Percentiles rank a stretch among this genome's conserved stretches.
Evolutionary conservation across 2,329 filamentous ascomycete genomes (phyloP).

Genomic region (Alternaria novae-zelandiae): DNA sequence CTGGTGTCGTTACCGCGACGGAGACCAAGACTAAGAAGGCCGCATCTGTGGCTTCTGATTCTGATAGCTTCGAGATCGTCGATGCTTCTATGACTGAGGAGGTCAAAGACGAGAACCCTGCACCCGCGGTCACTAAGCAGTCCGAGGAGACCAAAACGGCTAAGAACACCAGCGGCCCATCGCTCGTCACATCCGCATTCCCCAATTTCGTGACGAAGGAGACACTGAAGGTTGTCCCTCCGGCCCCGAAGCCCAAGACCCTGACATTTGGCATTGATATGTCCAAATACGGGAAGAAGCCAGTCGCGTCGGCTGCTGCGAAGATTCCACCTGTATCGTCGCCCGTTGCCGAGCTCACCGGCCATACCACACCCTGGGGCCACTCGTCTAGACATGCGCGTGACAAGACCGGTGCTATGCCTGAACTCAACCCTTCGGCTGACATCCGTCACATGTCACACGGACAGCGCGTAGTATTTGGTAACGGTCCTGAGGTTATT

Average conservation of each 20-base stretch:
- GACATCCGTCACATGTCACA: constrained; percentile 32
- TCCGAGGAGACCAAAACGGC: background rate
- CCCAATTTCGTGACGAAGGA: constrained; percentile 22
- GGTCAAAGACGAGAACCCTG: background rate
- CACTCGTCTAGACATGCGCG: background rate
- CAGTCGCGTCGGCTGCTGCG: background rate
- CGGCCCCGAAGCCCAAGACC: constrained; percentile 25
- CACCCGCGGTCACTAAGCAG: background rate
- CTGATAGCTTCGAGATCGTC: background rate
- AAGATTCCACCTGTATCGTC: background rate
- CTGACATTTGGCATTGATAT: constrained; percentile 31
- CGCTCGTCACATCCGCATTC: background rate
- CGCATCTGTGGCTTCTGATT: background rate
- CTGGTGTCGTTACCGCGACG: background rate
- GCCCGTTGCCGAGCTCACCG: background rate
- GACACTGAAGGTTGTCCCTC: constrained; percentile 25
- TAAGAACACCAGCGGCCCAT: background rate
- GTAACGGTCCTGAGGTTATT: constrained; percentile 25
- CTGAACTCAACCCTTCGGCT: constrained; percentile 10
- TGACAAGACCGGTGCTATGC: constrained; percentile 11
- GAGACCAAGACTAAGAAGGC: background rate
- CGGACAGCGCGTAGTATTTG: constrained; percentile 26
- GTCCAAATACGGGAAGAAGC: constrained; percentile 29
- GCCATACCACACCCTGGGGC: background rate
- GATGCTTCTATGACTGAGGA: background rate